These are phyloP conservation scores for Talaromyces verruculosus DNA, from an alignment of 2,329 filamentous ascomycete genomes.

Conservation along the genomic window DNA sequence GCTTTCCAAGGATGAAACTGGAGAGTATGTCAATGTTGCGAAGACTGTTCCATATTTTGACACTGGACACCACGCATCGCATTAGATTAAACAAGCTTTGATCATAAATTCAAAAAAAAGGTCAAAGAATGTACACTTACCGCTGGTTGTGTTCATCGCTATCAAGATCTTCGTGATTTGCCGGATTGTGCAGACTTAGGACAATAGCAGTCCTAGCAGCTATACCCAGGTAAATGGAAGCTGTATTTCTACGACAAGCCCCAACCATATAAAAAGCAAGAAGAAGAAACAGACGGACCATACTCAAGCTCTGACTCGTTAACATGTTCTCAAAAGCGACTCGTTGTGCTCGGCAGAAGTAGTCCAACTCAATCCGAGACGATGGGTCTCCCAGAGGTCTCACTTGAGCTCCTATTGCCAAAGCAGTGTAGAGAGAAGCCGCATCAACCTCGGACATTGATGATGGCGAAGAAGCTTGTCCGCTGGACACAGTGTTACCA, in stretches of 20 bases:
- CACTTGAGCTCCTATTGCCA: not conserved
- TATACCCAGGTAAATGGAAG: not conserved
- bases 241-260: not conserved
- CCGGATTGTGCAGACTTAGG: not conserved
- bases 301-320: not conserved
- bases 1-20: not conserved
- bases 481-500: not conserved
- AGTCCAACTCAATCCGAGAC: not conserved
- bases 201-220: not conserved
- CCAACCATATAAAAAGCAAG: not conserved
- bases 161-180: not conserved
- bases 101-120: not conserved
- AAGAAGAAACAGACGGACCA: not conserved
- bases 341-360: not conserved
- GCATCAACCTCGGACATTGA: not conserved
- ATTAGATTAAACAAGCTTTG: not conserved
- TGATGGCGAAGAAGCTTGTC: not conserved
- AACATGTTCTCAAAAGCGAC: not conserved
- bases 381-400: not conserved
- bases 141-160: not conserved
- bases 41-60: not conserved
- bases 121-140: not conserved
- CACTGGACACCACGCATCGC: not conserved
- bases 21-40: not conserved
- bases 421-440: not conserved